phyloP scores from a whole-genome alignment of 1,284 basidiomycete species.

The Phenoliferia sp. region DNA sequence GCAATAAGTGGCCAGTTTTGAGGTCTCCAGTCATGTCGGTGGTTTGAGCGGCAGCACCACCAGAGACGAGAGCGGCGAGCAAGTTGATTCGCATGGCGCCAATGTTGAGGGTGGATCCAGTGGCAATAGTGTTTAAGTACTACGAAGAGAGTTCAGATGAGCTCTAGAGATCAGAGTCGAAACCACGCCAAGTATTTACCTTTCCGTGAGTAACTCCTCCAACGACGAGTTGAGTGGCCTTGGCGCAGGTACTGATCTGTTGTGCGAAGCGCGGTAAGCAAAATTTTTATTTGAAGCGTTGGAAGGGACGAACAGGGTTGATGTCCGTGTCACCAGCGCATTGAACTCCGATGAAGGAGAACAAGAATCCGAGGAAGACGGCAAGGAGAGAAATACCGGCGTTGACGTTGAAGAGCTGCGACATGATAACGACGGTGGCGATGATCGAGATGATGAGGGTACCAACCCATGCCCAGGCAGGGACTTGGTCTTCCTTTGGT shows the following conservation, averaged over 20 bases:
- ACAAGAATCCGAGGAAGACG: neutral
- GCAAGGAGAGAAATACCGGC: neutral
- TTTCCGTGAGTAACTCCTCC: neutral
- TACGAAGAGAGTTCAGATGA: neutral
- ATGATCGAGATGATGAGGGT: constrained; percentile 64
- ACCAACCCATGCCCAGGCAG: constrained; percentile 48
- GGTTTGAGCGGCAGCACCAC: neutral
- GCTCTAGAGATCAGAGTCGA: neutral
- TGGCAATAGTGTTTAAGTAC: neutral
- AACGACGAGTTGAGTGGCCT: neutral
- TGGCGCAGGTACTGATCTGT: neutral
- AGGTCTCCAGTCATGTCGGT: neutral
- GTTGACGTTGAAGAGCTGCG: constrained; percentile 67
- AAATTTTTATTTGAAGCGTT: neutral
- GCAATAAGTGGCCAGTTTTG: neutral
- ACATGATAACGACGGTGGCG: constrained; percentile 72
- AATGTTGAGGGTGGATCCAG: neutral
- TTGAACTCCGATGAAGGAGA: neutral
- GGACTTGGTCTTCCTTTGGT: neutral
- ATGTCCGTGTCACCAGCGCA: neutral
- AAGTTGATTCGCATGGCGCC: neutral
- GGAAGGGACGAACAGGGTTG: neutral
- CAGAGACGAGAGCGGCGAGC: neutral
- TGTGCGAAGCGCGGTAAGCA: neutral
- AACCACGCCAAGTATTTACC: too few relatives aligned